These are phyloP conservation scores for Kwoniella sp. DNA, from an alignment of 768 basidiomycete genomes.

Conservation along the genomic window DNA sequence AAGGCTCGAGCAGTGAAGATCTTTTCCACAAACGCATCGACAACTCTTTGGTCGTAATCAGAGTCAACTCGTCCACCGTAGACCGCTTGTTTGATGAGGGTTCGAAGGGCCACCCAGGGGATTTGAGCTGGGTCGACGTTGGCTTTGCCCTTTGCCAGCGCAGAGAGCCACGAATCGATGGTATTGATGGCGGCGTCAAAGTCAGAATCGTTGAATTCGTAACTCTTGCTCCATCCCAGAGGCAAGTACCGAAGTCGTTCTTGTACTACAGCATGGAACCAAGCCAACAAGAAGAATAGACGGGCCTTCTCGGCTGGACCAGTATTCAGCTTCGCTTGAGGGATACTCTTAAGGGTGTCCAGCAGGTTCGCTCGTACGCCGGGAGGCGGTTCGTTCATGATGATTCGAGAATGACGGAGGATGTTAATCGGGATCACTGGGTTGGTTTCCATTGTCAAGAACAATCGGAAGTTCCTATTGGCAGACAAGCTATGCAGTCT, in stretches of 20 bases:
- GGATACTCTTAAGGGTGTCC: constrained; percentile 78
- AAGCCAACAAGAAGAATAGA: constrained; percentile 91
- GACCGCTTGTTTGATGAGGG: constrained; percentile 90
- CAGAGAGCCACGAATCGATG: constrained; percentile 85
- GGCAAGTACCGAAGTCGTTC: constrained; percentile 95
- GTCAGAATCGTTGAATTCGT: constrained; percentile 99
- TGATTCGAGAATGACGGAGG: constrained; percentile 87
- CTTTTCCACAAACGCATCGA: constrained; percentile 88
- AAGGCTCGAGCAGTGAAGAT: constrained; percentile 86
- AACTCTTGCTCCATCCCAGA: constrained; percentile 92
- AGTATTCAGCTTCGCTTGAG: constrained; percentile 67
- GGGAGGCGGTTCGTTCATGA: constrained; percentile 98
- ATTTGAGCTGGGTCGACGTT: constrained; percentile 90
- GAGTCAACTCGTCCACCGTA: constrained; percentile 94
- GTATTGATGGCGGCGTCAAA: constrained; percentile 88
- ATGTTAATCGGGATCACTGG: constrained; percentile 94
- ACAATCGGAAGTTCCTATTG: constrained; percentile 88
- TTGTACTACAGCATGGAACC: constrained; percentile 98
- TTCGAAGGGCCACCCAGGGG: constrained; percentile 93
- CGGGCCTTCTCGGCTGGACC: constrained; percentile 92
- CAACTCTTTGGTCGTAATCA: constrained; percentile 87
- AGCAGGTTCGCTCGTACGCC: constrained; percentile 95
- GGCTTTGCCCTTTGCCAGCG: constrained; percentile 78
- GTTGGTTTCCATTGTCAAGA: constrained; percentile 97
- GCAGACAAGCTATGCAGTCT: constrained; percentile 88